Base-by-base conservation (phyloP, 306 rosid genomes). In the Canavalia ensiformis region DNA sequence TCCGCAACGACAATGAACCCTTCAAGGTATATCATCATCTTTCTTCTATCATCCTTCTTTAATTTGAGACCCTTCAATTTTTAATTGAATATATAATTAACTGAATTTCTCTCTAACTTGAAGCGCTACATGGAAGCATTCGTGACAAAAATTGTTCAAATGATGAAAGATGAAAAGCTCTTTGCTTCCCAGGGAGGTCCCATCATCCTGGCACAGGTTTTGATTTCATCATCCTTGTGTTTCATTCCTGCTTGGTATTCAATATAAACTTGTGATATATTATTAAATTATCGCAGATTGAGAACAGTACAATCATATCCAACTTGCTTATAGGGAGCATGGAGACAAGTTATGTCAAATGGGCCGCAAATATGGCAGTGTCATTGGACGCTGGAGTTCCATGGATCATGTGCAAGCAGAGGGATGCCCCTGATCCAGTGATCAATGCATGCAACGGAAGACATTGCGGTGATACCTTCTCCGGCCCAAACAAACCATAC, bases 361-460 rank as follows among this genome's bases (percentile, higher is more conserved):
- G 99, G 98, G 91, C 97, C 0, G 99, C 97, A 51, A 81, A 91
- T 0, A 58, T 93, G 90, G 99, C 98, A 3, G 78, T 89, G 3
- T 84, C 78, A 0, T 1, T 56, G 7, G 10, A 89, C 0, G 5
- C 25, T 3, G 98, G 94, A 6, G 91, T 95, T 63, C 99, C 99
- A 56, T 95, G 99, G 99, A 9, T 95, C 85, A 95, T 95, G 99
- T 95, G 99, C 91, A 95, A 95, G 90, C 99, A 95, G 10, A 86
- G 1, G 57, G 94, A 93, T 33, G 99, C 99, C 72, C 99, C 99
- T 65, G 97, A 91, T 82, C 93, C 97, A 18, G 93, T 95, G 37
- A 93, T 96, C 68, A 96, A 92, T 41, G 70, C 98, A 25, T 96
- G 99, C 91, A 96, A 96, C 49, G 99, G 99, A 85, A 93, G 98